Conservation (phyloP, 768 basidiomycete species). For the Mycena leptocephala region DNA sequence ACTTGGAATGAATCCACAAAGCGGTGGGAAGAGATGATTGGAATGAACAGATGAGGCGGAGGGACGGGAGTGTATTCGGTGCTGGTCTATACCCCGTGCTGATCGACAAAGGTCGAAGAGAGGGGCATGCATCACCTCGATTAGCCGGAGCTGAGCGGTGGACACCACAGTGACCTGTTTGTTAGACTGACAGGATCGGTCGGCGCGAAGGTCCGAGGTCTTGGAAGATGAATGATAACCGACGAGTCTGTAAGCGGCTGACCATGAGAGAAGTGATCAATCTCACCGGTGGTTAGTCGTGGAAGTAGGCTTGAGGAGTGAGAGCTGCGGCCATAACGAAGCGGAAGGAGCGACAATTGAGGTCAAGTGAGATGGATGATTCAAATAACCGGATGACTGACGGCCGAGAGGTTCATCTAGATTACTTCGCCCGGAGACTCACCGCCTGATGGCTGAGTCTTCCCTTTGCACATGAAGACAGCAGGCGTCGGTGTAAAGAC, state of each 20-base stretch:
- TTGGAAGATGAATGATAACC: not conserved
- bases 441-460: not conserved
- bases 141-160: too few relatives aligned
- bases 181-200: not conserved
- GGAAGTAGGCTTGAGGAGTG: not conserved
- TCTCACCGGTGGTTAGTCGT: not conserved
- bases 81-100: too few relatives aligned
- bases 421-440: not conserved
- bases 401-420: not conserved
- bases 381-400: constrained; percentile 2
- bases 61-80: too few relatives aligned
- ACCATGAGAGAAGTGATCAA: constrained; percentile 6
- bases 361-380: too few relatives aligned
- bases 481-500: not conserved
- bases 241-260: not conserved
- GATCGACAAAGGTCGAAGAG: not conserved
- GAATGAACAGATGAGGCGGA: too few relatives aligned
- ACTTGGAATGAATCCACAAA: too few relatives aligned
- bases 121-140: too few relatives aligned
- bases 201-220: not conserved
- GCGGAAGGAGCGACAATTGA: not conserved
- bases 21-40: too few relatives aligned
- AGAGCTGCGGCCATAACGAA: not conserved
- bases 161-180: not conserved
- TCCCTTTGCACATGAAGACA: not conserved